Base-by-base conservation (phyloP, 345 rosid genomes). In the Zanthoxylum bungeanum region DNA sequence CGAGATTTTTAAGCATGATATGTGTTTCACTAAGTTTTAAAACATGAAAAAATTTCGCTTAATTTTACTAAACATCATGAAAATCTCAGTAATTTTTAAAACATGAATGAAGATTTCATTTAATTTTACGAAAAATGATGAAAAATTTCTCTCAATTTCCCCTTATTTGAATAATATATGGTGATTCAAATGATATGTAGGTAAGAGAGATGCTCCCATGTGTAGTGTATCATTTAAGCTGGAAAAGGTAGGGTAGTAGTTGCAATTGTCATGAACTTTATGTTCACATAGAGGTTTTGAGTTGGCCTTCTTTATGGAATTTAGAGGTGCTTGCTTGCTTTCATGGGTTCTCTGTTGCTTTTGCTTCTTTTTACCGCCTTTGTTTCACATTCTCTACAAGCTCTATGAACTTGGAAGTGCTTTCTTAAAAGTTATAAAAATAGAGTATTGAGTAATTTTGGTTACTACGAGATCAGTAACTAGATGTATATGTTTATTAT, bases 321-420 rank as follows among this genome's bases (percentile, higher is more conserved):
- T 17, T 14, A n/a, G 17, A 65, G 40, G 39, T 19, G 28, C 40
- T 27, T 17, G 27, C 56, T 30, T 1, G 25, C 31, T 27, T n/a
- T 65, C 69, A 65, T 65, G 69, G 40, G 40, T 65, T 65, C 27
- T 65, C 25, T 47, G 42, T 64, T 64, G 50, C 34, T 42, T 19
- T 31, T 64, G 47, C 14, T 25, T 27, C n/a, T 25, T 31, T 65
- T 65, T 65, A 5, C 44, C 47, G 69, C 5, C 40, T 49, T 49
- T 47, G 17, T 65, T 65, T 47, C 42, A 19, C 69, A 30, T 65
- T 46, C n/a, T 25, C n/a, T 24, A 4, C 30, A 36, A n/a, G 1
- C 42, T 34, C 3, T 34, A 60, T 51, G 57, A 51, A 51, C 57
- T 6, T 2, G 16, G 3, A 10, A 16, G 50, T 16, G 49, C 39